phyloP scores from a whole-genome alignment of 2,329 filamentous ascomycete genomes.

The Clarireedia paspali region DNA sequence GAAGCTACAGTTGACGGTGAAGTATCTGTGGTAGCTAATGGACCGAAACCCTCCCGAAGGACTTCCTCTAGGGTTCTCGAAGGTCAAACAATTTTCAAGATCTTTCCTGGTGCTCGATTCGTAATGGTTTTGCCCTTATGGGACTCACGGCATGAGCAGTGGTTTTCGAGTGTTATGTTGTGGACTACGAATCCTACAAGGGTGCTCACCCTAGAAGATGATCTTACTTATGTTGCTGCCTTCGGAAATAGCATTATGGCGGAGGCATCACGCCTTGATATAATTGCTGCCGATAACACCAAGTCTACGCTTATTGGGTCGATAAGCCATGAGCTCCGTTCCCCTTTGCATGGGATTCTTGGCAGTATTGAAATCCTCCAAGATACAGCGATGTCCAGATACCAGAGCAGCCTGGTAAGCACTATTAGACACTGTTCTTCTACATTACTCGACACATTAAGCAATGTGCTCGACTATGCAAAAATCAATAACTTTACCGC shows the following conservation, averaged over 20 bases:
- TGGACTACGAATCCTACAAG: constrained; percentile 37
- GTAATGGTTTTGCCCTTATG: constrained; percentile 41
- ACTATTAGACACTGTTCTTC: constrained; percentile 29
- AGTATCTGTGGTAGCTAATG: background rate
- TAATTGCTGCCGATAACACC: constrained; percentile 38
- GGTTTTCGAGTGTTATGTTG: constrained; percentile 39
- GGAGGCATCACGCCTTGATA: constrained; percentile 44
- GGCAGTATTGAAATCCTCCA: constrained; percentile 42
- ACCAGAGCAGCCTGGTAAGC: constrained; percentile 27
- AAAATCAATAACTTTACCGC: constrained; percentile 24
- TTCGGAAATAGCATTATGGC: constrained; percentile 44
- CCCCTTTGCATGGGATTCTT: constrained; percentile 47
- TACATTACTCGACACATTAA: constrained; percentile 31
- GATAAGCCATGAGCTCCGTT: constrained; percentile 49
- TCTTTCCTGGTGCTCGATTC: constrained; percentile 36
- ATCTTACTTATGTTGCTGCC: constrained; percentile 31
- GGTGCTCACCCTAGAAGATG: constrained; percentile 28
- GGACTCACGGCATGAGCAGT: constrained; percentile 35
- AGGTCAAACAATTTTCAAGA: background rate
- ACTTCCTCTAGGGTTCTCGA: background rate
- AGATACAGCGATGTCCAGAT: constrained; percentile 31
- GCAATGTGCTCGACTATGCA: constrained; percentile 33
- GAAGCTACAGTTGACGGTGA: background rate
- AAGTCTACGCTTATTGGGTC: constrained; percentile 50
- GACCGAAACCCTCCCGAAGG: background rate